These are phyloP conservation scores for Picochlorum sp. DNA, from an alignment of 139 green algal genomes.

Conservation along the genomic window DNA sequence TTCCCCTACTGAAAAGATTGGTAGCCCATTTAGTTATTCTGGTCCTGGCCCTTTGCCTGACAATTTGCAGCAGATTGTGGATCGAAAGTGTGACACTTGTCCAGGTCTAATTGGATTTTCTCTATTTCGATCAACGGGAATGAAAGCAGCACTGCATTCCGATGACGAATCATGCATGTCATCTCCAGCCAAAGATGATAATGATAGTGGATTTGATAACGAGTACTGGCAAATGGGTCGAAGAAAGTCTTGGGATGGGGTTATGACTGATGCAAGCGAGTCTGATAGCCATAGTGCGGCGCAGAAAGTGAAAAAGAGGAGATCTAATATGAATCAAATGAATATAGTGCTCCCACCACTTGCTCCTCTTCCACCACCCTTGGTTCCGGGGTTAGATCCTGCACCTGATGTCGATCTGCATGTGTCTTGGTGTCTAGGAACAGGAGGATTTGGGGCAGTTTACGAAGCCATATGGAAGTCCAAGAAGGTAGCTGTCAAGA, in stretches of 20 bases:
- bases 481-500: conserved; percentile 59
- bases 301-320: background rate
- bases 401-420: conserved; percentile 43
- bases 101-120: no score
- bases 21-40: background rate
- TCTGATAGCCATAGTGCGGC: background rate
- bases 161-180: no score
- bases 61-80: background rate
- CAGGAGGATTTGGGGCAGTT: conserved; percentile 62
- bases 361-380: conserved; percentile 5
- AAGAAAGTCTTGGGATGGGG: conserved; percentile 17
- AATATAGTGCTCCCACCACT: conserved; percentile 22
- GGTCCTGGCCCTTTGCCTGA: background rate
- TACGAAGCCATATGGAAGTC: conserved; percentile 48
- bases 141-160: no score
- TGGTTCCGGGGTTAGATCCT: conserved; percentile 18
- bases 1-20: no score
- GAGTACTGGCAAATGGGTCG: conserved; percentile 13
- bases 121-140: no score
- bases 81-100: background rate
- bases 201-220: background rate
- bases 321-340: conserved; percentile 1
- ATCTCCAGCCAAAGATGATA: no score
- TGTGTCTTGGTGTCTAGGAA: conserved; percentile 48
- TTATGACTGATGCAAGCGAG: background rate